phyloP scores from a whole-genome alignment of 129 eudicot genomes.

The Rutidosis leptorrhynchoides region DNA sequence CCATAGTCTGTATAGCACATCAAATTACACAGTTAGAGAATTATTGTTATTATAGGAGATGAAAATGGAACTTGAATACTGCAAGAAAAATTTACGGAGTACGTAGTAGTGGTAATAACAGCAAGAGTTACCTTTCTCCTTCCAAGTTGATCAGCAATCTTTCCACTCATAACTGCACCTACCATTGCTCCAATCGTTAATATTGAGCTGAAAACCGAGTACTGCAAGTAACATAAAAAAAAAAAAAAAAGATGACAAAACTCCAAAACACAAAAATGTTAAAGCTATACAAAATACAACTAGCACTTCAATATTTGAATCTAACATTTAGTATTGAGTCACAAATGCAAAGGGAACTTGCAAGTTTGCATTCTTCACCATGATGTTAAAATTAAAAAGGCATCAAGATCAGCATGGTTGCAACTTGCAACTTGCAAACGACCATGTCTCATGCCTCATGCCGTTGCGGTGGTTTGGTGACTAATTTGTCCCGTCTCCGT shows the following conservation, averaged over 20 bases:
- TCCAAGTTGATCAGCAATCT: conserved; percentile 69
- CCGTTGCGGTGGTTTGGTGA: no score
- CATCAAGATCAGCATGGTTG: neutral
- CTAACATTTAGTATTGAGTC: neutral
- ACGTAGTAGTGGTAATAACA: neutral
- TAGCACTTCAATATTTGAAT: neutral
- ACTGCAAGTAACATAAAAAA: conserved; percentile 44
- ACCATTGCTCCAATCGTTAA: conserved; percentile 88
- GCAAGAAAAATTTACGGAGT: neutral
- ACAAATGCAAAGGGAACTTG: neutral
- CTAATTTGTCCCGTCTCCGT: no score
- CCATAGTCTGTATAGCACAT: conserved; percentile 65
- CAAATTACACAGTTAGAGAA: conserved; percentile 6
- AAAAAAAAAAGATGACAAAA: conserved; percentile 13
- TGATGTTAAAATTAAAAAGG: neutral
- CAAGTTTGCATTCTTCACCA: neutral
- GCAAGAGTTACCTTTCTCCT: conserved; percentile 51
- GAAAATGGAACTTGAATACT: conserved; percentile 12
- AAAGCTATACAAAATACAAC: neutral
- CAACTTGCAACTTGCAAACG: no score
- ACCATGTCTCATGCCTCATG: no score
- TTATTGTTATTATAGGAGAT: neutral
- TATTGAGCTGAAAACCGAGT: conserved; percentile 84
- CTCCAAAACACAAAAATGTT: neutral
- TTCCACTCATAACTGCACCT: conserved; percentile 81